Evolutionary conservation across 768 basidiomycete genomes (phyloP), one percentile per base, ranked within the genome.

Genomic region (Hebeloma cylindrosporum): DNA sequence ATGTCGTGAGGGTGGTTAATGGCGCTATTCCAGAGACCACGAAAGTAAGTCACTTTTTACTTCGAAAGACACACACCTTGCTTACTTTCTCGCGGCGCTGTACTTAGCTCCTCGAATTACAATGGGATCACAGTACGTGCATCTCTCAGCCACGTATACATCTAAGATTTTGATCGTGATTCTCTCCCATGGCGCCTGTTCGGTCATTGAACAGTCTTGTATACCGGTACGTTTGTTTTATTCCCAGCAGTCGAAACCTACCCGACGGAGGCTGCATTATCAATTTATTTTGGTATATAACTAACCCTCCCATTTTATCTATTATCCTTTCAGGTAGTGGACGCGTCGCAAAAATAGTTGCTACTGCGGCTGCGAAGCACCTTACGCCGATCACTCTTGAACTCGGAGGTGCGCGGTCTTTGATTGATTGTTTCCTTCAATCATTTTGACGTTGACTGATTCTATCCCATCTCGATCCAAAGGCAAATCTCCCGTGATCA

Each of bases 401-500:
- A 59, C 60, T 68, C 5, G 66, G 66, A 44, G 66, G 62, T 58
- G 33, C 17, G 68, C 62, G 14, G 17, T 34, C 9, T 38, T 20
- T 14, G 10, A 13, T 1, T 29, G 10, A 1, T 14, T n/a, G 21
- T 21, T 1, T 13, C 7, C n/a, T 29, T 41, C 22, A 11, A 7
- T 16, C 18, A 18, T 14, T 20, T 29, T 30, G n/a, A n/a, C n/a
- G n/a, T n/a, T n/a, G n/a, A n/a, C n/a, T n/a, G n/a, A n/a, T n/a
- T n/a, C n/a, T n/a, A n/a, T n/a, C 18, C 40, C 31, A 28, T 14
- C 23, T 35, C 14, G 18, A 3, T 40, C 10, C 7, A 17, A 28
- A 58, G 83, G 88, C 18, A 89, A 91, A 61, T 82, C 77, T 1
- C 88, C 89, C 1, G 86, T 81, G 14, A 69, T 92, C 49, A 67